phyloP scores from a whole-genome alignment of 768 basidiomycete genomes.

The Multifurca ochricompacta region DNA sequence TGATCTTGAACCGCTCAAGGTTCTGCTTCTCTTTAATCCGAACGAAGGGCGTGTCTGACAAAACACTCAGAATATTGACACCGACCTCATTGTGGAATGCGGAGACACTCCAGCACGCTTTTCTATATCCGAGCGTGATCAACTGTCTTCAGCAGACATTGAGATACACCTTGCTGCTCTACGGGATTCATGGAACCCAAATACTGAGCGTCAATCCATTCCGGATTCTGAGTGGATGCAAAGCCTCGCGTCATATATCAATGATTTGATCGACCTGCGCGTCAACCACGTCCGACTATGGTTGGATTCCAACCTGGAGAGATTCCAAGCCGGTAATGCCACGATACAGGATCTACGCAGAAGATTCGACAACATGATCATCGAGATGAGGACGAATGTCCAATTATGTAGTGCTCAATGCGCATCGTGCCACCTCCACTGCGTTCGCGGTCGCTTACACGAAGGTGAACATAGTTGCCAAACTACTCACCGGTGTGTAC shows the following conservation, averaged over 20 bases:
- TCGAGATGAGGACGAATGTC: constrained; percentile 40
- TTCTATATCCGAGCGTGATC: constrained; percentile 23
- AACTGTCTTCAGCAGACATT: constrained; percentile 19
- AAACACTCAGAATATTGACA: constrained; percentile 42
- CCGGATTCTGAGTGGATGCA: constrained; percentile 38
- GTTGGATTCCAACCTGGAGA: constrained; percentile 40
- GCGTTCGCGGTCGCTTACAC: constrained; percentile 41
- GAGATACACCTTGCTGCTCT: constrained; percentile 24
- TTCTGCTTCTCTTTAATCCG: constrained; percentile 16
- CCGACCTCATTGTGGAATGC: constrained; percentile 34
- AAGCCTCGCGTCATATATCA: constrained; percentile 34
- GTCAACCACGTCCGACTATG: constrained; percentile 43
- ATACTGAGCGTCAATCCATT: constrained; percentile 28
- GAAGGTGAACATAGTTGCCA: constrained; percentile 41
- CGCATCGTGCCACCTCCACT: constrained; percentile 39
- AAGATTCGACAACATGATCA: constrained; percentile 33
- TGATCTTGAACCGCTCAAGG: constrained; percentile 44
- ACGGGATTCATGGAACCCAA: constrained; percentile 28
- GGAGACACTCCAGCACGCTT: constrained; percentile 33
- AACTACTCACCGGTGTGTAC: constrained; percentile 41
- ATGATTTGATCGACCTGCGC: constrained; percentile 35
- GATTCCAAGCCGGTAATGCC: constrained; percentile 40
- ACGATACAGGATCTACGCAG: constrained; percentile 40
- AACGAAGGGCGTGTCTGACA: neutral
- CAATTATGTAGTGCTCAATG: constrained; percentile 47